A percentile compares a stretch with the other conserved stretches of the same genome.
These are phyloP conservation scores for Euphorbia tirucalli DNA, from an alignment of 345 rosid genomes.

Conservation along the genomic window DNA sequence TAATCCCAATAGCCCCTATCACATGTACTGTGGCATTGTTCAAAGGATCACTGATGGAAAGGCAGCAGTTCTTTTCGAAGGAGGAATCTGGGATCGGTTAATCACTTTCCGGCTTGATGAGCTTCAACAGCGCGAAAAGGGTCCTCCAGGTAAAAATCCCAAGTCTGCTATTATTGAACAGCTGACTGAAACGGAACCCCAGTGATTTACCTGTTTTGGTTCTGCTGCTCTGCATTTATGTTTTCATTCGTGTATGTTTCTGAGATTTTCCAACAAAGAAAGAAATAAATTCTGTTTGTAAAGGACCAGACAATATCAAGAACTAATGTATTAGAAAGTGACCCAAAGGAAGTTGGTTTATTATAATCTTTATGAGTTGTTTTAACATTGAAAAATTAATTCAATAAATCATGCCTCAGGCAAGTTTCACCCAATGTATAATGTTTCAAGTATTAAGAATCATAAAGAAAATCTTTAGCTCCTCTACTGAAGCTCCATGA, in stretches of 20 bases:
- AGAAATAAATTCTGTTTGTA: slow-evolving; percentile 7
- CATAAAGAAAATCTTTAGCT: background rate
- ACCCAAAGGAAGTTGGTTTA: background rate
- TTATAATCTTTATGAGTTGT: background rate
- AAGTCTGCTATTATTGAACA: slow-evolving; percentile 46
- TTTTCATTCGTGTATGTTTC: slow-evolving; percentile 2
- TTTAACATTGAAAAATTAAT: slow-evolving; percentile 1
- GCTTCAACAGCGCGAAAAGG: slow-evolving; percentile 79
- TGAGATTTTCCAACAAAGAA: background rate
- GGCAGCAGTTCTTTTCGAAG: slow-evolving; percentile 85
- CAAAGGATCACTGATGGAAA: slow-evolving; percentile 91
- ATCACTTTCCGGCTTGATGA: slow-evolving; percentile 76
- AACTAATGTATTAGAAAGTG: background rate
- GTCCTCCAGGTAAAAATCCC: slow-evolving; percentile 81
- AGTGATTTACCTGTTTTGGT: background rate
- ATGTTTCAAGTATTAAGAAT: background rate
- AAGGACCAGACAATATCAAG: background rate
- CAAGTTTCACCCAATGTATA: background rate
- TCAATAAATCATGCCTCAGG: background rate
- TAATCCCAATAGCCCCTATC: slow-evolving; percentile 70
- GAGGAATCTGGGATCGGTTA: slow-evolving; percentile 84
- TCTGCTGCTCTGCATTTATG: slow-evolving; percentile 13
- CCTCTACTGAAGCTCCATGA: background rate
- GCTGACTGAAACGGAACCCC: background rate
- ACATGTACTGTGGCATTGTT: slow-evolving; percentile 87